Conservation (phyloP, 495 filamentous ascomycete genomes). For the Amorphotheca resinae region DNA sequence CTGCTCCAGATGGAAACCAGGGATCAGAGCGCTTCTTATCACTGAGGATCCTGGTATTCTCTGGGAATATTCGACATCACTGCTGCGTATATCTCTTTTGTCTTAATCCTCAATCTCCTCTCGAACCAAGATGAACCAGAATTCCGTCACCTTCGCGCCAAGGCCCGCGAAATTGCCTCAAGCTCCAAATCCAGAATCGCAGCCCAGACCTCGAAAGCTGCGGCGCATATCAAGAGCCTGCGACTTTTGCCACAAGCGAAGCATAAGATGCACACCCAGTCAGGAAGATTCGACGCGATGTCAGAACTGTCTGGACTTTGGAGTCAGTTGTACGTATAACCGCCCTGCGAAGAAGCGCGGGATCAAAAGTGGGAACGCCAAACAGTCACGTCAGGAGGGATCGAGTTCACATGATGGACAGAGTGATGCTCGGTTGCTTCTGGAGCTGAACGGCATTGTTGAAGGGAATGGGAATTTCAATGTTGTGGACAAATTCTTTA, state of each 20-base stretch:
- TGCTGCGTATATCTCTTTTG: background rate
- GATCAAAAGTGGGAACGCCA: background rate
- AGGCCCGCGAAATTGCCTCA: no score
- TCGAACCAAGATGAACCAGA: background rate
- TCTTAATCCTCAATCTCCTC: background rate
- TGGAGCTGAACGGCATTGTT: slow-evolving; percentile 3
- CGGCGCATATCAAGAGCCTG: slow-evolving; percentile 13
- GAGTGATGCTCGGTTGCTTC: background rate
- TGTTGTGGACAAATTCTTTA: background rate
- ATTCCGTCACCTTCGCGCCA: background rate
- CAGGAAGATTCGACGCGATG: background rate
- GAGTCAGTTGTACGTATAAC: slow-evolving; percentile 9
- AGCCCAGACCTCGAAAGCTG: slow-evolving; percentile 3
- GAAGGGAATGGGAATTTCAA: slow-evolving; percentile 1
- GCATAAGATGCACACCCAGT: slow-evolving; percentile 7
- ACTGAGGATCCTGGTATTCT: no score
- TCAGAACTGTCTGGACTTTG: slow-evolving; percentile 11
- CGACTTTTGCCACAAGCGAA: slow-evolving; percentile 14
- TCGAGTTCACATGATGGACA: background rate
- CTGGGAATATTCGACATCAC: background rate
- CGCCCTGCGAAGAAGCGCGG: slow-evolving; percentile 13
- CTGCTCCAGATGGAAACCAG: background rate
- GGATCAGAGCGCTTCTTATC: background rate
- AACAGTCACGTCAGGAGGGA: background rate
- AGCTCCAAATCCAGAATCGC: background rate